Evolutionary conservation across 148 eudicot genomes (phyloP), one percentile per base, ranked within the genome.

Genomic region (Persicaria tinctoria): DNA sequence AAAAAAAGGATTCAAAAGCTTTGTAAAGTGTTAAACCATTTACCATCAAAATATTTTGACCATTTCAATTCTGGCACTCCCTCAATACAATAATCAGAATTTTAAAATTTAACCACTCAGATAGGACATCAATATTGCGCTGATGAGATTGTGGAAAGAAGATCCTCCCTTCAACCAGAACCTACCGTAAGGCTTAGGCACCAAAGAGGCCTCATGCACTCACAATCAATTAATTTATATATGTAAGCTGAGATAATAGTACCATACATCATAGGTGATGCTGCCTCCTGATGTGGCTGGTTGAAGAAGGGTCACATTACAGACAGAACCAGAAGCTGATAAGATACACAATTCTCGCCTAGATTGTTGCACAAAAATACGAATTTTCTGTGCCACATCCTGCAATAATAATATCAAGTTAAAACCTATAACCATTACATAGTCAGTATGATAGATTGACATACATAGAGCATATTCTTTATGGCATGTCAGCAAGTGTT

Each of bases 321-420:
- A 69, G 47, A 93, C 79, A 75, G 92, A 83, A 77, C 96, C 98
- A 73, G 93, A 90, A 80, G 97, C 97, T 46, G 97, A 93, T 77
- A 93, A 80, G 76, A 93, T 84, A 78, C 93, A 90, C 11, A 90
- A 78, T 73, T 90, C 98, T 13, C 82, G 80, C 79, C 80, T 86
- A 80, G 85, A 77, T 84, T 93, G 96, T 77, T 93, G 96, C 87
- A 86, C 79, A 77, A 93, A 90, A 73, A 81, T 68, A 88, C 87
- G 80, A 62, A 93, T 87, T 84, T 85, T 90, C 82, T 90, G 96
- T 68, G 87, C 82, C 55, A 90, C 89, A 78, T 93, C 97, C 97
- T 93, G 79, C 44, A 53, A 17, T 3, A 71, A 71, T 48, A 17
- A 71, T 50, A 48, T 48, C 17, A 60, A 18, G 8, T 5, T 60